Percentiles rank a stretch among this genome's conserved stretches.
These are phyloP conservation scores for Parietichytrium sp. DNA, from an alignment of 108 stramenopile genomes.

Conservation along the genomic window DNA sequence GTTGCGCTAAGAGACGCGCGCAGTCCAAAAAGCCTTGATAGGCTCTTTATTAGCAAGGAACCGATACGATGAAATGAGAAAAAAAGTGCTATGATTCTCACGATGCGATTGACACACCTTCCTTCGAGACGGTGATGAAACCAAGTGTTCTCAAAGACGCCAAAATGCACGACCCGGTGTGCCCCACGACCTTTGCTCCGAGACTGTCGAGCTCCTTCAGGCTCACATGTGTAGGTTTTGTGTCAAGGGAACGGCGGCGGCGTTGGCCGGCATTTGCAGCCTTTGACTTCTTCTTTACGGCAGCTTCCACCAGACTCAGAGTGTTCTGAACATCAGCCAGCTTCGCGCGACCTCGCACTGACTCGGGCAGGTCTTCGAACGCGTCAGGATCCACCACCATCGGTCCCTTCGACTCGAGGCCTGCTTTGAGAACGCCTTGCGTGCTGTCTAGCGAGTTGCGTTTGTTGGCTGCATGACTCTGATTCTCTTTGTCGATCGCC, in stretches of 20 bases:
- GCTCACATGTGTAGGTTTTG: neutral
- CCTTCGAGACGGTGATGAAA: neutral
- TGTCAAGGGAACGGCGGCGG: neutral
- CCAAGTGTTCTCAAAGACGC: neutral
- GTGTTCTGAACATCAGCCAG: conserved; percentile 19
- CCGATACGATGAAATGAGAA: too few relatives aligned
- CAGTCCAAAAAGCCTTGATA: too few relatives aligned
- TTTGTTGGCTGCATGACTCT: too few relatives aligned
- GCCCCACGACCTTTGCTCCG: conserved; percentile 22
- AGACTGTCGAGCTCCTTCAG: conserved; percentile 23
- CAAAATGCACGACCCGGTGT: neutral
- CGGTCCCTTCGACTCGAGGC: too few relatives aligned
- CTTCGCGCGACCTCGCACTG: neutral
- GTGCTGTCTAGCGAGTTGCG: too few relatives aligned
- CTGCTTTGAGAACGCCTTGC: too few relatives aligned
- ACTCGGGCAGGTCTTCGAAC: conserved; percentile 13
- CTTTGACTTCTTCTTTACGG: neutral
- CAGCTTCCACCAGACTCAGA: neutral
- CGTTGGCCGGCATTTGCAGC: neutral
- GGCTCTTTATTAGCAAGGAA: too few relatives aligned
- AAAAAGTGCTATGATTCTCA: too few relatives aligned
- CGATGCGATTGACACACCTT: neutral
- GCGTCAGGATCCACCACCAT: neutral
- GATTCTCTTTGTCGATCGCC: too few relatives aligned
- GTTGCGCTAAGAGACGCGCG: too few relatives aligned